Evolutionary conservation across 257 asterid genomes (phyloP).

Genomic region (Verbascum thapsus): DNA sequence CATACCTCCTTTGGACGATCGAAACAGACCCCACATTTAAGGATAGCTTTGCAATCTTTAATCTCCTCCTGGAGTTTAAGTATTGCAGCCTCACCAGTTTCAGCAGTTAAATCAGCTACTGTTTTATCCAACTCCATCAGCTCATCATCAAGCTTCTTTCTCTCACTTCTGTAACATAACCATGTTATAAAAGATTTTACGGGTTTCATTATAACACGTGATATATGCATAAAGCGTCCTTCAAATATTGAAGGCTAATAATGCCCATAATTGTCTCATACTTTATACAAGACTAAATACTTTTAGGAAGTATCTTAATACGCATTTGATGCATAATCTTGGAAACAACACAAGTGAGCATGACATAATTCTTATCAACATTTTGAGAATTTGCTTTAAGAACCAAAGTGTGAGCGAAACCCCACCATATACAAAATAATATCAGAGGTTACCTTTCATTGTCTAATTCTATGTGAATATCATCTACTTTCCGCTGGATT

Average conservation of each 20-base stretch:
- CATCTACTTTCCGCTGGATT: slow-evolving; percentile 74
- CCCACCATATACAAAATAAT: slow-evolving; percentile 3
- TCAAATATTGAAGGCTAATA: not conserved
- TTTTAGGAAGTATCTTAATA: not conserved
- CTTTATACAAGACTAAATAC: not conserved
- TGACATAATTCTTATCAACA: not conserved
- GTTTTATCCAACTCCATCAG: slow-evolving; percentile 58
- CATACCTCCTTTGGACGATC: slow-evolving; percentile 96
- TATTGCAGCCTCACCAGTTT: slow-evolving; percentile 79
- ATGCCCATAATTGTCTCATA: not conserved
- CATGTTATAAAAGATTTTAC: slow-evolving; percentile 9
- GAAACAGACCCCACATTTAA: slow-evolving; percentile 94
- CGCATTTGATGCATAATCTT: not conserved
- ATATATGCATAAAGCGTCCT: slow-evolving; percentile 10
- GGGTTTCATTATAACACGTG: slow-evolving; percentile 11
- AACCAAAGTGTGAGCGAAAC: not conserved
- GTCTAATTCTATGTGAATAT: slow-evolving; percentile 62
- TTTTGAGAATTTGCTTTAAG: not conserved
- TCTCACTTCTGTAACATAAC: slow-evolving; percentile 57
- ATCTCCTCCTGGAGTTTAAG: slow-evolving; percentile 89
- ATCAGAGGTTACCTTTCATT: slow-evolving; percentile 62
- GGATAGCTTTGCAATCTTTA: slow-evolving; percentile 87
- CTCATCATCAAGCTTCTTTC: slow-evolving; percentile 85
- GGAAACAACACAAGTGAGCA: no score
- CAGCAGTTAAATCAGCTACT: slow-evolving; percentile 64